Evolutionary conservation across 2,329 filamentous ascomycete species (phyloP), one percentile per base, ranked within the genome.

Genomic region (Pestalotiopsis sp.): DNA sequence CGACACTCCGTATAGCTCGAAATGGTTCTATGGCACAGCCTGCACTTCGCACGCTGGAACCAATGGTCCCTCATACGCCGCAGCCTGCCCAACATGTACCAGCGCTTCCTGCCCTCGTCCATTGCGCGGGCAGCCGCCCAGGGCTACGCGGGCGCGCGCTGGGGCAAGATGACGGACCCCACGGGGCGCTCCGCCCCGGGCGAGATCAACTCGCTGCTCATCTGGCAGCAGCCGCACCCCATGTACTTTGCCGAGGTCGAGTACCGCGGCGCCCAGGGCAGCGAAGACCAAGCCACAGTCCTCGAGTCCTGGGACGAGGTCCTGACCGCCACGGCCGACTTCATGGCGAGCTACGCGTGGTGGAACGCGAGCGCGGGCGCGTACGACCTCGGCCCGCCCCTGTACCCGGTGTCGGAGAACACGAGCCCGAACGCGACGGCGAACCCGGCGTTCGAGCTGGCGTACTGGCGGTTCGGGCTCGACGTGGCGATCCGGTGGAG

Each of bases 181-280:
- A 84, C 82, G 0, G 86, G 87, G 31, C 80, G 85, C 12, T 86
- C 83, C 61, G 85, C 87, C 1, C 87, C 88, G 0, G 88, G 88
- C 2, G 85, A 88, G 70, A 90, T 90, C 74, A 90, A 90, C 74
- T 85, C 83, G 11, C 78, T 90, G 1, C 78, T 91, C 3, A 86
- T 90, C 68, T 90, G 88, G 88, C 88, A 90, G 72, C 88, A 90
- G 72, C 87, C 87, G 7, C 88, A 90, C 74, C 82, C 85, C 0
- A 86, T 90, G 81, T 88, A 87, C 73, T 87, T 90, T 72, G 88
- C 88, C 0, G 87, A 89, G 74, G 77, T 85, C 20, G 85, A 88
- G 73, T 89, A 85, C 72, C 80, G 85, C 25, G 80, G 80, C 0
- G 83, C 80, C 66, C 82, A 84, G 25, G 3, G 25, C n/a, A 52